Evolutionary conservation across 2,329 filamentous ascomycete genomes (phyloP), one percentile per base, ranked within the genome.

Genomic region (Lecanicillium sp.): DNA sequence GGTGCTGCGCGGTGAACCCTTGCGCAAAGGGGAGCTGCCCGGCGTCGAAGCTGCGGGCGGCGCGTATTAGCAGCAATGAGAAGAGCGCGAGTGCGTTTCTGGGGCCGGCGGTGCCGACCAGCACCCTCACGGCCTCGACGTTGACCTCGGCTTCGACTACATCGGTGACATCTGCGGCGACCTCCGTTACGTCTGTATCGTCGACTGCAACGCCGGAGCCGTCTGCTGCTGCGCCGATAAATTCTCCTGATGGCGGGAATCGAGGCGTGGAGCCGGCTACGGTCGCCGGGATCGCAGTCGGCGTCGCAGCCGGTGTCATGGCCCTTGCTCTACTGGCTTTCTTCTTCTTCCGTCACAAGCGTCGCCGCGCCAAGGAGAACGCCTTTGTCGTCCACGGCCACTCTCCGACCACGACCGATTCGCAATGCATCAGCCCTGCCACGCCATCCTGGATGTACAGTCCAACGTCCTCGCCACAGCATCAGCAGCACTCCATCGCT

Each of bases 1-100:
- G 69, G 8, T 71, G 69, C 42, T 71, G 69, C 24, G 32, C 50
- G 0, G 44, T 54, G 38, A 52, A 62, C 30, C 53, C 56, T 7
- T 64, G 60, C 36, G 15, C 3, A 3, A 32, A 47, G 8, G 47
- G 49, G 1, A 52, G 55, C 1, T 67, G 64, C 49, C 58, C 63
- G 11, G 19, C 21, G 1, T 30, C 33, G 12, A 48, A 56, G 23
- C 37, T 64, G 30, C 49, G 58, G 17, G 51, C 53, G 9, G 64
- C 61, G 3, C 53, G 40, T 21, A 51, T 67, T 44, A 64, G 57
- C 42, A 42, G 45, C 4, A 53, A 60, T 19, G 12, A 17, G 5
- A 26, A n/a, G 21, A 20, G 26, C 17, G 48, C 42, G 5, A n/a
- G 5, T 4, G 4, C 7, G 4, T 50, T 50, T 42, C 11, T 50